Conservation (phyloP, 371 early-diverging fungal species). For the Rhizopus sp. region DNA sequence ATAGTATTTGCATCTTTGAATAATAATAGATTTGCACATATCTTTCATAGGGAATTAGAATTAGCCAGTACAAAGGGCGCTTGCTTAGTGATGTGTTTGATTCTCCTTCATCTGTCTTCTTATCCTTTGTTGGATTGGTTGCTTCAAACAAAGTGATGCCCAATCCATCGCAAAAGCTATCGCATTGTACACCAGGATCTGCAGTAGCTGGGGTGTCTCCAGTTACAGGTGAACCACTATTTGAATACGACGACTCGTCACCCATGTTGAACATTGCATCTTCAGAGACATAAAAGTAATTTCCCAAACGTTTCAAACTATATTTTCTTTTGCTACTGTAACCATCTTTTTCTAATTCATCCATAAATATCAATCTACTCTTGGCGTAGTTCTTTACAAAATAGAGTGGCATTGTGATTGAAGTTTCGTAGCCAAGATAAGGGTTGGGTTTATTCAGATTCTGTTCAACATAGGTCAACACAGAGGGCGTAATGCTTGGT, state of each 20-base stretch:
- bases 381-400: constrained; percentile 51
- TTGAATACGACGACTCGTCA: constrained; percentile 26
- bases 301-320: constrained; percentile 47
- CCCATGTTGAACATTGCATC: constrained; percentile 39
- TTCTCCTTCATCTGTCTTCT: constrained; percentile 5
- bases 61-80: constrained; percentile 65
- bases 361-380: constrained; percentile 56
- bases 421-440: constrained; percentile 57
- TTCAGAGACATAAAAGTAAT: constrained; percentile 63
- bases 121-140: constrained; percentile 6
- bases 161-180: constrained; percentile 40
- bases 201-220: constrained; percentile 7
- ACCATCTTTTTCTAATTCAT: constrained; percentile 53
- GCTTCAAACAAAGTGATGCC: constrained; percentile 33
- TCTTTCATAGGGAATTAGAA: constrained; percentile 55
- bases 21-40: constrained; percentile 69
- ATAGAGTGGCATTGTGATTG: constrained; percentile 53
- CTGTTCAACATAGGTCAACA: constrained; percentile 58
- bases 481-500: constrained; percentile 46
- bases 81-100: constrained; percentile 6
- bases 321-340: constrained; percentile 17
- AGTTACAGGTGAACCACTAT: constrained; percentile 20
- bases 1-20: constrained; percentile 57
- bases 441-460: constrained; percentile 49
- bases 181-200: constrained; percentile 10